These are phyloP conservation scores for Calocybe cyanea DNA, from an alignment of 768 basidiomycete species.

Conservation along the genomic window DNA sequence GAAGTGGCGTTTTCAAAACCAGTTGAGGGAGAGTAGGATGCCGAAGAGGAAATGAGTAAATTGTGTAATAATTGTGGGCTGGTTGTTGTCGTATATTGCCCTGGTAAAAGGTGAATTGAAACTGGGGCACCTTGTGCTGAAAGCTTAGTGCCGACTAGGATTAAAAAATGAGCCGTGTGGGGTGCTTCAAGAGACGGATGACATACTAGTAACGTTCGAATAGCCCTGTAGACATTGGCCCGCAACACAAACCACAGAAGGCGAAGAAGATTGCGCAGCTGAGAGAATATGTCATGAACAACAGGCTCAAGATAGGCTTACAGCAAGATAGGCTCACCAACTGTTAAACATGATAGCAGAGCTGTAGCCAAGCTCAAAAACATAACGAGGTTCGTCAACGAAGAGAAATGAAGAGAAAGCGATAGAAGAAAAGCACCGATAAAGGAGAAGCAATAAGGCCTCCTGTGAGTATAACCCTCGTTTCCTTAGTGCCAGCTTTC, in stretches of 20 bases:
- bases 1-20: constrained; percentile 63
- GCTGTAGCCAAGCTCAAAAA: constrained; percentile 29
- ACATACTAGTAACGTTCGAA: constrained; percentile 66
- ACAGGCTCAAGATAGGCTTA: neutral
- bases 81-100: constrained; percentile 68
- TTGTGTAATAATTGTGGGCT: constrained; percentile 70
- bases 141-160: constrained; percentile 65
- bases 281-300: neutral
- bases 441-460: neutral
- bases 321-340: constrained; percentile 39
- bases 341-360: constrained; percentile 28
- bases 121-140: constrained; percentile 51
- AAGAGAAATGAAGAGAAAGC: constrained; percentile 11
- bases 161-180: neutral
- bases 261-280: constrained; percentile 55
- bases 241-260: constrained; percentile 76
- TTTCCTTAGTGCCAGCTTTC: constrained; percentile 9
- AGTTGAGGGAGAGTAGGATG: constrained; percentile 50
- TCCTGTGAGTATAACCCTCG: constrained; percentile 3
- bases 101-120: constrained; percentile 65
- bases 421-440: constrained; percentile 11
- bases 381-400: constrained; percentile 29
- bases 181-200: neutral
- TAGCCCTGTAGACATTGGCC: constrained; percentile 84
- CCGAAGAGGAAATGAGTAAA: constrained; percentile 61